Percentiles rank a stretch among this genome's conserved stretches.
Conservation (phyloP, 2,329 filamentous ascomycete species). For the Fusarium fujikuroi region DNA sequence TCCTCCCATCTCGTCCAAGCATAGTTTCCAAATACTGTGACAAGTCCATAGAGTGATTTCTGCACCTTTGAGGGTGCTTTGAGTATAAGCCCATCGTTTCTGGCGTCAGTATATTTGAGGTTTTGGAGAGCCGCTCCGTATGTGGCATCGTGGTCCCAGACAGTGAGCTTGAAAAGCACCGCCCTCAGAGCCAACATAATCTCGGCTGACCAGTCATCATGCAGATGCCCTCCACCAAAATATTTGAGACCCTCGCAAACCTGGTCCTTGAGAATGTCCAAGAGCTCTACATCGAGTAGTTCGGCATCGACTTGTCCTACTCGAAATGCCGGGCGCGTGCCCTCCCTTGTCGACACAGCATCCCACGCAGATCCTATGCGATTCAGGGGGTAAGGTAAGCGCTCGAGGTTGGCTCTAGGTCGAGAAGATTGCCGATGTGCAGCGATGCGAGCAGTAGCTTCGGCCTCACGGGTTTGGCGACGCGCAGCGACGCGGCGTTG, state of each 20-base stretch:
- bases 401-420: slow-evolving; percentile 64
- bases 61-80: slow-evolving; percentile 82
- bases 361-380: slow-evolving; percentile 74
- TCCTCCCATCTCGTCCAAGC: slow-evolving; percentile 93
- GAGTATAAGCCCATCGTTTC: slow-evolving; percentile 69
- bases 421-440: slow-evolving; percentile 62
- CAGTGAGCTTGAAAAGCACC: slow-evolving; percentile 89
- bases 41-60: slow-evolving; percentile 83
- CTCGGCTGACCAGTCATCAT: slow-evolving; percentile 89
- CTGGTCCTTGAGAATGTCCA: slow-evolving; percentile 86
- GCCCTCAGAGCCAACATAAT: slow-evolving; percentile 81
- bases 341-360: slow-evolving; percentile 76
- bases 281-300: slow-evolving; percentile 90
- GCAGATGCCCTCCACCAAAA: slow-evolving; percentile 76
- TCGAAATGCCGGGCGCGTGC: slow-evolving; percentile 85
- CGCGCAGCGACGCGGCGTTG: slow-evolving; percentile 87
- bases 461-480: slow-evolving; percentile 78
- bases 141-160: slow-evolving; percentile 96
- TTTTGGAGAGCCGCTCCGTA: slow-evolving; percentile 96
- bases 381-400: slow-evolving; percentile 72
- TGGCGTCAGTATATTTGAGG: slow-evolving; percentile 87
- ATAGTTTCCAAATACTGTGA: slow-evolving; percentile 90
- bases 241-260: slow-evolving; percentile 90
- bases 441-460: slow-evolving; percentile 67
- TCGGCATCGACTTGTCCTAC: slow-evolving; percentile 98